Evolutionary conservation across 2,329 filamentous ascomycete genomes (phyloP).

Genomic region (Cordyceps cateniannulata): DNA sequence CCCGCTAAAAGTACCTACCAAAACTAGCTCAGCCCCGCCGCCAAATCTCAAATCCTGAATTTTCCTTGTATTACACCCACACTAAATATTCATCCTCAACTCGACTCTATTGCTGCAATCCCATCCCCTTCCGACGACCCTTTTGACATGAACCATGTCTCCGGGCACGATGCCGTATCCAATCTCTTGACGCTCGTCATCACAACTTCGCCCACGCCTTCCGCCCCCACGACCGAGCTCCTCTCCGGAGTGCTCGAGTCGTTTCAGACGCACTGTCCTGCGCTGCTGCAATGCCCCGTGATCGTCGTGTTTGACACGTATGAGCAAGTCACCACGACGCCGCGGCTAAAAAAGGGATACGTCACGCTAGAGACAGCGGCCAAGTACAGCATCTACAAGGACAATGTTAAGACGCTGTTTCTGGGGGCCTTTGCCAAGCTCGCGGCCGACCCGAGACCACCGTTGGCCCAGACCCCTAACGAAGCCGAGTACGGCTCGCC

Average conservation of each 20-base stretch:
- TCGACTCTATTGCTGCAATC: background rate
- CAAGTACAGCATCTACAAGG: slow-evolving; percentile 38
- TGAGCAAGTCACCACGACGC: slow-evolving; percentile 36
- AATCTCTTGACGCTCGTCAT: slow-evolving; percentile 32
- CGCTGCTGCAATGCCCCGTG: slow-evolving; percentile 34
- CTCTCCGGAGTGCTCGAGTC: slow-evolving; percentile 40
- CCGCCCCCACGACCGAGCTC: slow-evolving; percentile 45
- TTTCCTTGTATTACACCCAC: background rate
- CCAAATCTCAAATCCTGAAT: background rate
- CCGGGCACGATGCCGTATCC: background rate
- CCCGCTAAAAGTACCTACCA: too few species aligned
- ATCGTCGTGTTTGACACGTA: slow-evolving; percentile 48
- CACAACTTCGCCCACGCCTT: slow-evolving; percentile 50
- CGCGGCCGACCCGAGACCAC: background rate
- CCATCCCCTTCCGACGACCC: too few species aligned
- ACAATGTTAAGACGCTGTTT: slow-evolving; percentile 37
- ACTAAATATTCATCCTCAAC: background rate
- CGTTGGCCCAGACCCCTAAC: slow-evolving; percentile 18
- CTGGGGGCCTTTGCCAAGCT: slow-evolving; percentile 16
- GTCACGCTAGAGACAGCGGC: slow-evolving; percentile 40
- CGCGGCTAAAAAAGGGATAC: slow-evolving; percentile 47
- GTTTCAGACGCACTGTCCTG: slow-evolving; percentile 36
- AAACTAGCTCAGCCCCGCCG: background rate
- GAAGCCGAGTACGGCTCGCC: slow-evolving; percentile 44
- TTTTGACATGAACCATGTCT: slow-evolving; percentile 6